These are phyloP conservation scores for Gossypium schwendimanii DNA, from an alignment of 441 rosid genomes.

Conservation along the genomic window DNA sequence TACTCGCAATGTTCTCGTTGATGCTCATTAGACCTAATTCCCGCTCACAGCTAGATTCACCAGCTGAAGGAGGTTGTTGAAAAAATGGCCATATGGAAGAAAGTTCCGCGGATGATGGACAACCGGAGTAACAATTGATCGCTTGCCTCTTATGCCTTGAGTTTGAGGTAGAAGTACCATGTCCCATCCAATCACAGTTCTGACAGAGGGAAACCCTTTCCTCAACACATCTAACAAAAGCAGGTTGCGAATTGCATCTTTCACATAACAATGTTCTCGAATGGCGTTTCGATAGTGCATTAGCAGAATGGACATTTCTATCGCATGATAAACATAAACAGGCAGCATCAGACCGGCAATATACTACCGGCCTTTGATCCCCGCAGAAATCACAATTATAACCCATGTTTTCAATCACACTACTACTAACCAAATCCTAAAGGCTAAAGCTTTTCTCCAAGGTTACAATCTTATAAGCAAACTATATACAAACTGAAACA, in stretches of 20 bases:
- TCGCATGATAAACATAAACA: slow-evolving; percentile 93
- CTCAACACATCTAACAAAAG: slow-evolving; percentile 65
- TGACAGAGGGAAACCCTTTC: slow-evolving; percentile 87
- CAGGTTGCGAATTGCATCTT: slow-evolving; percentile 84
- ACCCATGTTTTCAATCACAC: slow-evolving; percentile 50
- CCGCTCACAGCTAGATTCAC: slow-evolving; percentile 71
- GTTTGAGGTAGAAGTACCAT: slow-evolving; percentile 38
- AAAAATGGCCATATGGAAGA: slow-evolving; percentile 83
- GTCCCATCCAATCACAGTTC: slow-evolving; percentile 85
- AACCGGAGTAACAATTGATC: slow-evolving; percentile 74
- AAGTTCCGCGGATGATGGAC: slow-evolving; percentile 86
- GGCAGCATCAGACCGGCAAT: slow-evolving; percentile 92
- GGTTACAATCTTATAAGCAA: slow-evolving; percentile 7
- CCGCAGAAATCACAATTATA: slow-evolving; percentile 89
- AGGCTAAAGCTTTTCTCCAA: slow-evolving; percentile 15
- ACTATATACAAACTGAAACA: slow-evolving; percentile 11
- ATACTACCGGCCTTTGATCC: slow-evolving; percentile 78
- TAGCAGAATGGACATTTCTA: slow-evolving; percentile 87
- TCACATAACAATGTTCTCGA: slow-evolving; percentile 80
- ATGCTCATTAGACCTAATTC: slow-evolving; percentile 83
- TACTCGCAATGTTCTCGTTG: slow-evolving; percentile 39
- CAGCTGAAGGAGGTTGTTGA: slow-evolving; percentile 43
- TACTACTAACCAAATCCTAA: background rate
- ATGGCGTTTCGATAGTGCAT: slow-evolving; percentile 89
- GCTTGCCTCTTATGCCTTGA: slow-evolving; percentile 71